Percentiles rank a stretch among this genome's conserved stretches.
Evolutionary conservation across 768 basidiomycete species (phyloP).

Genomic region (Peribolospora kevripleyi): DNA sequence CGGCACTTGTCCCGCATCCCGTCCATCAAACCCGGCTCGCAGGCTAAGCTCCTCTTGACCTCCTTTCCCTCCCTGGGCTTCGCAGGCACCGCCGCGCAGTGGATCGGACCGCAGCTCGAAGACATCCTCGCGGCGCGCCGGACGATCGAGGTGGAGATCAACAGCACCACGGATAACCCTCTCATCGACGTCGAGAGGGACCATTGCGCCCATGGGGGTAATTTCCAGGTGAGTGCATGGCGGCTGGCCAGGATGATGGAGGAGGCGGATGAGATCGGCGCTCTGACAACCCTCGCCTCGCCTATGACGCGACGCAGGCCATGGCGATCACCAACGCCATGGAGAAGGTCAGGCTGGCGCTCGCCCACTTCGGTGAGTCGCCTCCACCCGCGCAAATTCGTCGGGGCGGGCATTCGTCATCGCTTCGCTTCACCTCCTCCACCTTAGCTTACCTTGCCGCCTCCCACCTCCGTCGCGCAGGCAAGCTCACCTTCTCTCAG

Average conservation of each 20-base stretch:
- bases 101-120: slow-evolving; percentile 63
- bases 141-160: slow-evolving; percentile 48
- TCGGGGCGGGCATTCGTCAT: too few species aligned
- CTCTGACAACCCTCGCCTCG: background rate
- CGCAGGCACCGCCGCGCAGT: slow-evolving; percentile 56
- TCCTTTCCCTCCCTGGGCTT: background rate
- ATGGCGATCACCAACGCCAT: slow-evolving; percentile 59
- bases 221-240: slow-evolving; percentile 45
- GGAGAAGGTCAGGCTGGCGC: slow-evolving; percentile 55
- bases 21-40: too few species aligned
- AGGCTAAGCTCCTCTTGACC: background rate
- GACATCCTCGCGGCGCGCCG: slow-evolving; percentile 43
- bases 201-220: slow-evolving; percentile 25
- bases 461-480: too few species aligned
- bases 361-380: slow-evolving; percentile 32
- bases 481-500: slow-evolving; percentile 44
- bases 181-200: slow-evolving; percentile 45
- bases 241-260: background rate
- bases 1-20: too few species aligned
- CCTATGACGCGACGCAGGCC: background rate
- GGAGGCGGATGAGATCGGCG: background rate
- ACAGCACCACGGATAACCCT: slow-evolving; percentile 76
- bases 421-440: too few species aligned
- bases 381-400: too few species aligned
- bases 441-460: too few species aligned